Evolutionary conservation across 371 early-diverging fungal genomes (phyloP).

Genomic region (Mortierella sp.): DNA sequence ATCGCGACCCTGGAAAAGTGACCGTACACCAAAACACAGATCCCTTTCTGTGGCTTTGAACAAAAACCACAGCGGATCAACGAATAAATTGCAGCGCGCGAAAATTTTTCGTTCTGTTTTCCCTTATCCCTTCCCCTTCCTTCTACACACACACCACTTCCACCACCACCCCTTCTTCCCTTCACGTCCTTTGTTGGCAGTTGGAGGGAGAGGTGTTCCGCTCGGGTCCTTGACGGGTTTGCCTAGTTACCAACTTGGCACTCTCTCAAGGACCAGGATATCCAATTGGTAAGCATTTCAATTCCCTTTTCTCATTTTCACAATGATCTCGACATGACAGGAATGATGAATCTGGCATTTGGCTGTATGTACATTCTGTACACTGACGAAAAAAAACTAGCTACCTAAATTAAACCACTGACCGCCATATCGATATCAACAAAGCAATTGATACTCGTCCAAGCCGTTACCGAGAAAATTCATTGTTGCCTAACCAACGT

Average conservation of each 20-base stretch:
- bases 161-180: slow-evolving; percentile 10
- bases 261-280: background rate
- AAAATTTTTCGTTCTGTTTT: slow-evolving; percentile 24
- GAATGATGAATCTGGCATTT: slow-evolving; percentile 59
- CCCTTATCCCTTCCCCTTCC: slow-evolving; percentile 16
- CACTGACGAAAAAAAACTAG: slow-evolving; percentile 58
- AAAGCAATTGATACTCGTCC: background rate
- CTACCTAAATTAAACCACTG: slow-evolving; percentile 54
- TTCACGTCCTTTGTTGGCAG: background rate
- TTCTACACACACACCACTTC: slow-evolving; percentile 14
- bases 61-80: background rate
- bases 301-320: slow-evolving; percentile 11
- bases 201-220: too few relatives aligned
- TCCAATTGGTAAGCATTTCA: slow-evolving; percentile 7
- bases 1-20: background rate
- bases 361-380: slow-evolving; percentile 57
- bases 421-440: slow-evolving; percentile 12
- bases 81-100: background rate
- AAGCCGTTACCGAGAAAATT: too few relatives aligned
- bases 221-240: slow-evolving; percentile 10
- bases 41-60: slow-evolving; percentile 28
- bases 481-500: background rate
- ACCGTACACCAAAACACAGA: background rate
- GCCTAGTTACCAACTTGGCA: background rate
- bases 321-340: slow-evolving; percentile 15